Percentiles rank a stretch among this genome's conserved stretches.
phyloP scores from a whole-genome alignment of 306 rosid genomes.

The Morella rubra region DNA sequence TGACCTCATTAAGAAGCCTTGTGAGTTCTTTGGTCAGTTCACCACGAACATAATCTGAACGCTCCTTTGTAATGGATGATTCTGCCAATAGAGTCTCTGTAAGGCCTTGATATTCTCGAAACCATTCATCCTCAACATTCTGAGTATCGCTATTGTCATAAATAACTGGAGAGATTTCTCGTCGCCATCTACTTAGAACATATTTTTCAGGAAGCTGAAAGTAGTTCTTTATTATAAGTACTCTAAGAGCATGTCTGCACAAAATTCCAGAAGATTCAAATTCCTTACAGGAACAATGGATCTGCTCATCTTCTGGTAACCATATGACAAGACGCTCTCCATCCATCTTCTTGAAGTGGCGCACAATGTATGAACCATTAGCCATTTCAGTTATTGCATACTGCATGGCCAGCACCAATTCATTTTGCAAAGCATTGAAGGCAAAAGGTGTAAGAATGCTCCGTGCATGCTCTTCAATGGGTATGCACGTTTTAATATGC shows the following conservation, averaged over 20 bases:
- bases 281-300: conserved; percentile 94
- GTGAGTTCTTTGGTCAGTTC: conserved; percentile 69
- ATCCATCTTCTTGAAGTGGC: conserved; percentile 79
- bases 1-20: conserved; percentile 77
- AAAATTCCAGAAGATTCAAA: conserved; percentile 88
- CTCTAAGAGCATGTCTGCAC: conserved; percentile 80
- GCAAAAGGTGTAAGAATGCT: conserved; percentile 81
- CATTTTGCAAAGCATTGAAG: conserved; percentile 78
- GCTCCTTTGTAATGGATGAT: conserved; percentile 75
- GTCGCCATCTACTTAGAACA: conserved; percentile 69
- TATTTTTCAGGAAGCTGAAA: conserved; percentile 91
- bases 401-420: conserved; percentile 70
- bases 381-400: conserved; percentile 78
- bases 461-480: conserved; percentile 85
- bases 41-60: conserved; percentile 62
- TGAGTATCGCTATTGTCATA: conserved; percentile 42
- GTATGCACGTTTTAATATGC: conserved; percentile 71
- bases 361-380: conserved; percentile 65
- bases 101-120: conserved; percentile 72
- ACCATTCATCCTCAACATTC: conserved; percentile 59
- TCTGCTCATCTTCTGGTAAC: conserved; percentile 69
- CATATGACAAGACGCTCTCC: conserved; percentile 68
- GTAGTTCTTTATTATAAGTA: conserved; percentile 66
- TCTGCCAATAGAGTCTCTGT: conserved; percentile 73
- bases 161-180: conserved; percentile 52